Evolutionary conservation across 805 yeast genomes (phyloP).

Genomic region (Saturnispora bothae): DNA sequence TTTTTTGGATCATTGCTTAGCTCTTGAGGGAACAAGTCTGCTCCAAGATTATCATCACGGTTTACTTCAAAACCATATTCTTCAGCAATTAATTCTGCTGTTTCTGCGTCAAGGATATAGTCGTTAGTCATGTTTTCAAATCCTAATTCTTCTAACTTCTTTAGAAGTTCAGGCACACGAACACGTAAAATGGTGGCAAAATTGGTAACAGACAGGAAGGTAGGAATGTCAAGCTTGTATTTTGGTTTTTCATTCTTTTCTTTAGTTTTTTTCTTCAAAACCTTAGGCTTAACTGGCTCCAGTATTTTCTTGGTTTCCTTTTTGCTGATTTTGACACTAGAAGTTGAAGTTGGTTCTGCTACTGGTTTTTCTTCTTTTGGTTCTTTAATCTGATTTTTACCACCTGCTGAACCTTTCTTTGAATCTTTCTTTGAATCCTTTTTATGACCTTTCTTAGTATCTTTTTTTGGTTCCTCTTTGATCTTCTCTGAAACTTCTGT

Average conservation of each 20-base stretch:
- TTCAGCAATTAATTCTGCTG: constrained; percentile 77
- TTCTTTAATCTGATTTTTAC: too few relatives aligned
- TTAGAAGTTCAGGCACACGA: constrained; percentile 48
- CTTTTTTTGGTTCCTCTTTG: background rate
- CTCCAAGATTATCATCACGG: constrained; percentile 46
- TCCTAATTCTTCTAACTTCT: constrained; percentile 56
- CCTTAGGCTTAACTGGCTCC: constrained; percentile 6
- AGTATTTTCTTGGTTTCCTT: constrained; percentile 5
- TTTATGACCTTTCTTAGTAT: background rate
- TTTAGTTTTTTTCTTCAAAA: constrained; percentile 8
- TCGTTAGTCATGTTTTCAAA: constrained; percentile 63
- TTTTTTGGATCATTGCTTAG: constrained; percentile 35
- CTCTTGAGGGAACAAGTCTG: constrained; percentile 50
- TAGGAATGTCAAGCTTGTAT: constrained; percentile 43
- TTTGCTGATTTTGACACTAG: constrained; percentile 1
- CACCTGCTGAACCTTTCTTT: too few relatives aligned
- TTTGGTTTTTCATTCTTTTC: constrained; percentile 8
- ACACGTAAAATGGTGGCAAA: constrained; percentile 62
- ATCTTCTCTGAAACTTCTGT: background rate
- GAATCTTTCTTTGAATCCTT: background rate
- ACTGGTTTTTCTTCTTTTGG: background rate
- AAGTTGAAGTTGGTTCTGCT: too few relatives aligned
- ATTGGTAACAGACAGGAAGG: constrained; percentile 69
- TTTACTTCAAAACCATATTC: constrained; percentile 69
- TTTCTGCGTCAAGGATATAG: constrained; percentile 76